Evolutionary conservation across 1,139 yeast genomes (phyloP).

Genomic region (Yamadazyma siamensis): DNA sequence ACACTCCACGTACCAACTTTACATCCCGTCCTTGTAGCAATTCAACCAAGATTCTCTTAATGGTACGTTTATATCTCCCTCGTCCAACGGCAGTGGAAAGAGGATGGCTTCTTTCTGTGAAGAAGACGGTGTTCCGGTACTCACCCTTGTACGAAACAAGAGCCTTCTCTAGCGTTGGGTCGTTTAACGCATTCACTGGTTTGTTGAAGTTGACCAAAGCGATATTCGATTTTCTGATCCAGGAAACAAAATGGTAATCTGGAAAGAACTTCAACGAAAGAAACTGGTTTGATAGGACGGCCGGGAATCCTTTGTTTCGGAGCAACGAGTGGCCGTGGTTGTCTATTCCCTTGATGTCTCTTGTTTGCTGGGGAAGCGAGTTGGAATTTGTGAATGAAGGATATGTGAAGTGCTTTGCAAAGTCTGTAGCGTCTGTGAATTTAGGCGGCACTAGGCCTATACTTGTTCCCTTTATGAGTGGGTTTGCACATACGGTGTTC

Average conservation of each 20-base stretch:
- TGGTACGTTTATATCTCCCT: slow-evolving; percentile 22
- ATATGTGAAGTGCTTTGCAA: slow-evolving; percentile 3
- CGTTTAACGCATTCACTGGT: slow-evolving; percentile 29
- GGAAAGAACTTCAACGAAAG: slow-evolving; percentile 28
- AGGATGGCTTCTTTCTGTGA: slow-evolving; percentile 26
- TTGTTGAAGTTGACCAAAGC: slow-evolving; percentile 34
- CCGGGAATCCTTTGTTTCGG: slow-evolving; percentile 17
- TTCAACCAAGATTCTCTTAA: slow-evolving; percentile 22
- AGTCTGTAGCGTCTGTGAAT: slow-evolving; percentile 6
- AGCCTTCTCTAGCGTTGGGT: slow-evolving; percentile 18
- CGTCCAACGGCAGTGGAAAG: slow-evolving; percentile 34
- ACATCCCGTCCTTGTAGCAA: slow-evolving; percentile 11
- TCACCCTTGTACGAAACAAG: slow-evolving; percentile 27
- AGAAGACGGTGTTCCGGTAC: slow-evolving; percentile 20
- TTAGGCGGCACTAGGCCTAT: slow-evolving; percentile 2
- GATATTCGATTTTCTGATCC: slow-evolving; percentile 35
- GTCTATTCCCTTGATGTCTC: slow-evolving; percentile 41
- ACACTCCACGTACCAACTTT: slow-evolving; percentile 35
- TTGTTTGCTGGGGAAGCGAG: slow-evolving; percentile 23
- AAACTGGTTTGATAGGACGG: slow-evolving; percentile 18
- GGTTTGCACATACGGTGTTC: neutral
- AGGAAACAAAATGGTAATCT: slow-evolving; percentile 24
- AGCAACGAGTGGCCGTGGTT: slow-evolving; percentile 18
- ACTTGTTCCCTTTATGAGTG: neutral
- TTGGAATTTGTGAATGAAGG: slow-evolving; percentile 10